These are phyloP conservation scores for Trichosporon coremiiforme DNA, from an alignment of 1,284 basidiomycete genomes.

Conservation along the genomic window DNA sequence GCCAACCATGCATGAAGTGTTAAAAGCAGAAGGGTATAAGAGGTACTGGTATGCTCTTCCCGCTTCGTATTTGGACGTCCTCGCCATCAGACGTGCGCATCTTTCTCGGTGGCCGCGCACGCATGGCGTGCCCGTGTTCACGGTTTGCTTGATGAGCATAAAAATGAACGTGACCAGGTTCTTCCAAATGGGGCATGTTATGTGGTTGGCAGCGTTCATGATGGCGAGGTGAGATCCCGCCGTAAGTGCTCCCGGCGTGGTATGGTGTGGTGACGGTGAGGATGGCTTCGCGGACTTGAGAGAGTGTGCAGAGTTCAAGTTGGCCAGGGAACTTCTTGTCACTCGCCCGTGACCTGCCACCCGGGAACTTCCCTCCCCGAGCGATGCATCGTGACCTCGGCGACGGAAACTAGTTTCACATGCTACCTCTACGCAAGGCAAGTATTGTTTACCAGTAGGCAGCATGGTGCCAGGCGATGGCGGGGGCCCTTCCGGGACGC, in stretches of 20 bases:
- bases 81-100: neutral
- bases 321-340: neutral
- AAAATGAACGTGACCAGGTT: neutral
- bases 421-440: neutral
- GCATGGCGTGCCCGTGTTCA: neutral
- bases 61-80: neutral
- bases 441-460: neutral
- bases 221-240: neutral
- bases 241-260: neutral
- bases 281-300: no score
- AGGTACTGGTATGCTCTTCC: no score
- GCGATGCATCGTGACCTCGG: no score
- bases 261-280: neutral
- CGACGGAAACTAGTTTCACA: no score
- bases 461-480: neutral
- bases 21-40: neutral
- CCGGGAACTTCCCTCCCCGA: neutral
- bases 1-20: no score
- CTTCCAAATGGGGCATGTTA: neutral
- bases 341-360: neutral
- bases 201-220: neutral
- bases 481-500: slow-evolving; percentile 3
- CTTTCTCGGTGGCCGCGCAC: neutral
- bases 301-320: neutral
- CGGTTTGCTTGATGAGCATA: neutral